Conservation (phyloP, 306 rosid species). For the Neltuma alba region DNA sequence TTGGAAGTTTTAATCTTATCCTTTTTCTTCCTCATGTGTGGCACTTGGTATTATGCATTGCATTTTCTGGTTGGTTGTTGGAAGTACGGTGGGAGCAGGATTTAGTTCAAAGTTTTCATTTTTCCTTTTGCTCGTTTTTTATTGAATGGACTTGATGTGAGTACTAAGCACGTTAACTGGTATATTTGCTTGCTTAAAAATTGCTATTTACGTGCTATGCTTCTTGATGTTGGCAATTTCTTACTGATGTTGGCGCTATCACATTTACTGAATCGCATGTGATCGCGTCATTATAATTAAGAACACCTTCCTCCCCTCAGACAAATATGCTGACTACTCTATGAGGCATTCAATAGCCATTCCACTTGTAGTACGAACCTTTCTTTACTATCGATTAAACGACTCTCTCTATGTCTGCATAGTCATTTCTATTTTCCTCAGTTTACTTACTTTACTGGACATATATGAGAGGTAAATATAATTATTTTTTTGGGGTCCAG, state of each 20-base stretch:
- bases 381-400: not conserved
- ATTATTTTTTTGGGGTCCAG: not conserved
- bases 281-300: not conserved
- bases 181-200: not conserved
- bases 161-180: not conserved
- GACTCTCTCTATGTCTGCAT: not conserved
- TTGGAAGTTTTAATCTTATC: not conserved
- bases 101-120: not conserved
- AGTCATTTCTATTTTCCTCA: not conserved
- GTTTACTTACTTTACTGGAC: not conserved
- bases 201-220: not conserved
- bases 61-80: not conserved
- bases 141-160: not conserved
- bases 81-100: not conserved
- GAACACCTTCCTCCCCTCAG: not conserved
- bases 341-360: not conserved
- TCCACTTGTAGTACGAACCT: not conserved
- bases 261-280: not conserved
- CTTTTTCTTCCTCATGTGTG: not conserved
- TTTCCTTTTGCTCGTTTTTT: not conserved
- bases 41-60: slow-evolving; percentile 7
- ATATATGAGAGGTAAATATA: not conserved
- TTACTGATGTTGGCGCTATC: not conserved
- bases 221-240: not conserved
- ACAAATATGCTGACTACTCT: too few species aligned